These are phyloP conservation scores for Diaporthe destruens DNA, from an alignment of 2,329 filamentous ascomycete species.

Conservation along the genomic window DNA sequence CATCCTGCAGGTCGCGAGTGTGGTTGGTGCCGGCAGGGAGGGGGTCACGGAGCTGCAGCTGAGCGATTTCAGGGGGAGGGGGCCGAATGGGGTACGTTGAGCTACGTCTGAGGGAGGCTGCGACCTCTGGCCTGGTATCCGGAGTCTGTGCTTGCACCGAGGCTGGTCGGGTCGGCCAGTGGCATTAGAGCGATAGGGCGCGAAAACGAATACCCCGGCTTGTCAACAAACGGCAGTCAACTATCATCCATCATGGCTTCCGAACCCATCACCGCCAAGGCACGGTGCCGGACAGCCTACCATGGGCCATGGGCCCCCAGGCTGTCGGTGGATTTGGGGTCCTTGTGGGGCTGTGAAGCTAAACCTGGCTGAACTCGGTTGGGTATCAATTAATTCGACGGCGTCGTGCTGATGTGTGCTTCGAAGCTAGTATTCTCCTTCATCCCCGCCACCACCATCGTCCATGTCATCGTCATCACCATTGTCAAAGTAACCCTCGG, in stretches of 20 bases:
- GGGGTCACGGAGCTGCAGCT: conserved; percentile 69
- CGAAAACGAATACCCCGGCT: conserved; percentile 38
- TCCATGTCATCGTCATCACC: conserved; percentile 67
- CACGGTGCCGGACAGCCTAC: neutral
- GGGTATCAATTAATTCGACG: conserved; percentile 17
- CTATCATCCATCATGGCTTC: conserved; percentile 11
- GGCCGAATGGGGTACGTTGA: conserved; percentile 43
- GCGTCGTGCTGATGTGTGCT: neutral
- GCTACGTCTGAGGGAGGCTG: conserved; percentile 30
- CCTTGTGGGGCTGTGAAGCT: neutral
- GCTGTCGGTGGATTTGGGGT: neutral
- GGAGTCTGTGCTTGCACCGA: neutral
- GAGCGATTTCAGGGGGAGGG: conserved; percentile 57
- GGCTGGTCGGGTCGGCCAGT: conserved; percentile 8
- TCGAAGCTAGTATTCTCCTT: conserved; percentile 44
- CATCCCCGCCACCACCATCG: conserved; percentile 53
- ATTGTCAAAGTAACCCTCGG: conserved; percentile 72
- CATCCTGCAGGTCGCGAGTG: conserved; percentile 72
- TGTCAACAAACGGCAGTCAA: conserved; percentile 29
- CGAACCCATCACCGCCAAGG: neutral
- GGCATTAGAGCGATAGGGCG: conserved; percentile 33
- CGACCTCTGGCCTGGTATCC: neutral
- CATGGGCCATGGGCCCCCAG: neutral
- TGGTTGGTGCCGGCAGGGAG: conserved; percentile 71
- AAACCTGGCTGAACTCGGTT: conserved; percentile 1